A percentile compares a stretch with the other conserved stretches of the same genome.
Conservation (phyloP, 352 stramenopile species). For the Paralagenidium karlingii region DNA sequence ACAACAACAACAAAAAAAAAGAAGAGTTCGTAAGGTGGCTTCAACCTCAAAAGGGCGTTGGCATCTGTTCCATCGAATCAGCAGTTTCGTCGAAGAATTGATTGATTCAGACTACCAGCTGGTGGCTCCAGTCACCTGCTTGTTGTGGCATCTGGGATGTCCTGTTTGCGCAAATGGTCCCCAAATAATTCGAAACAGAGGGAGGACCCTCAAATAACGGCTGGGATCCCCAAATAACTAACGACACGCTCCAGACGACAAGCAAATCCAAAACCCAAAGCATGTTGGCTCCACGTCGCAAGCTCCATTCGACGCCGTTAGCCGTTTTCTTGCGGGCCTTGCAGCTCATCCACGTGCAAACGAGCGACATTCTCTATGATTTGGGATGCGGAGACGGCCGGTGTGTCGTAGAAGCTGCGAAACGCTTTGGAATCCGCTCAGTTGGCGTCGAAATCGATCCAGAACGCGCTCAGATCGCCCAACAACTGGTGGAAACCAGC, state of each 20-base stretch:
- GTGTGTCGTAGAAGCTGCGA: conserved; percentile 46
- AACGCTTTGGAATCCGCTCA: conserved; percentile 25
- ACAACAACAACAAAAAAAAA: no score
- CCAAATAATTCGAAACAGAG: no score
- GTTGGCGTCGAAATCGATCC: conserved; percentile 59
- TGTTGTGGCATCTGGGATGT: no score
- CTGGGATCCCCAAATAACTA: no score
- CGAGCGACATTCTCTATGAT: conserved; percentile 54
- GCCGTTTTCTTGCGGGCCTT: conserved; percentile 43
- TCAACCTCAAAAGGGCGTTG: no score
- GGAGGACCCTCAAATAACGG: no score
- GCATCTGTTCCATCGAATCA: no score
- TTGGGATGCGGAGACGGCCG: conserved; percentile 69
- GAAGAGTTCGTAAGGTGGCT: no score
- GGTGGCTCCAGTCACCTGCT: no score
- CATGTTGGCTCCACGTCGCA: conserved; percentile 72
- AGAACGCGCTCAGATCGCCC: conserved; percentile 18
- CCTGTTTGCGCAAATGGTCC: no score
- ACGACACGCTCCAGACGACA: background rate
- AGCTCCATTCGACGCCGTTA: conserved; percentile 64
- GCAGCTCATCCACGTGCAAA: conserved; percentile 19
- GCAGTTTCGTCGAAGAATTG: no score
- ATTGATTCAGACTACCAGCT: no score
- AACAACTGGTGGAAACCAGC: conserved; percentile 6
- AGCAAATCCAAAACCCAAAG: background rate